Conservation (phyloP, 1,284 basidiomycete genomes). For the Apiotrichum siamense region DNA sequence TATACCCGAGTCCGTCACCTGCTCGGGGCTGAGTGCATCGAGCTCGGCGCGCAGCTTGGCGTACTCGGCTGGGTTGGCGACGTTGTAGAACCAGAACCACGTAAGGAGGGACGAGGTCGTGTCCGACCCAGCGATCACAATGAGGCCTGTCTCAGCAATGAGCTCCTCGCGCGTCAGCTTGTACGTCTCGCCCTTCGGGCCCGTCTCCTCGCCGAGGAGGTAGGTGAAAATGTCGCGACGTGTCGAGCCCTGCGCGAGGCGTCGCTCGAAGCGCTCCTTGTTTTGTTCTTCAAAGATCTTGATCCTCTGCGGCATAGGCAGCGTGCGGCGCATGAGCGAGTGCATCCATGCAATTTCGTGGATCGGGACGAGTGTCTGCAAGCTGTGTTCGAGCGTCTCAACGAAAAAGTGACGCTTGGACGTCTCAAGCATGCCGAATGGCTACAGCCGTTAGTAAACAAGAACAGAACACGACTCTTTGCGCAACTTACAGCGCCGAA, state of each 20-base stretch:
- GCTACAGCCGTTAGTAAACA: too few species aligned
- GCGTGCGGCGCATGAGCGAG: not conserved
- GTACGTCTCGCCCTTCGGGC: not conserved
- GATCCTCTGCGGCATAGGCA: constrained; percentile 3
- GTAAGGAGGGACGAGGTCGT: constrained; percentile 7
- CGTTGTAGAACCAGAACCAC: constrained; percentile 11
- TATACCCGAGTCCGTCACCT: not conserved
- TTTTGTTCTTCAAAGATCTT: constrained; percentile 8
- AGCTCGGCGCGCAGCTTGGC: constrained; percentile 6
- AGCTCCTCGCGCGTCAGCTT: constrained; percentile 2
- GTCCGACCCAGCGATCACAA: constrained; percentile 11
- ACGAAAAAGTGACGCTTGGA: constrained; percentile 46
- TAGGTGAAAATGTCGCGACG: constrained; percentile 9
- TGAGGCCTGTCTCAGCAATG: constrained; percentile 6
- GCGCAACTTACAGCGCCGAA: too few species aligned
- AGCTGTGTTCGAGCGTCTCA: constrained; percentile 4
- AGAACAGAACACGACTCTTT: too few species aligned
- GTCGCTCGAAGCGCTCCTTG: constrained; percentile 5
- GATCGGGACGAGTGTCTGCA: constrained; percentile 5
- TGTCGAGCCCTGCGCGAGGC: constrained; percentile 1
- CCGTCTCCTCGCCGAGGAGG: constrained; percentile 7
- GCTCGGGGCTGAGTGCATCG: not conserved
- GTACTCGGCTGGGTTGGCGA: not conserved
- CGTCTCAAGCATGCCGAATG: constrained; percentile 81
- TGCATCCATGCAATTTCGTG: constrained; percentile 4